Conservation (phyloP, 2,329 filamentous ascomycete genomes). For the Ophiocordyceps camponoti-rufipedis region DNA sequence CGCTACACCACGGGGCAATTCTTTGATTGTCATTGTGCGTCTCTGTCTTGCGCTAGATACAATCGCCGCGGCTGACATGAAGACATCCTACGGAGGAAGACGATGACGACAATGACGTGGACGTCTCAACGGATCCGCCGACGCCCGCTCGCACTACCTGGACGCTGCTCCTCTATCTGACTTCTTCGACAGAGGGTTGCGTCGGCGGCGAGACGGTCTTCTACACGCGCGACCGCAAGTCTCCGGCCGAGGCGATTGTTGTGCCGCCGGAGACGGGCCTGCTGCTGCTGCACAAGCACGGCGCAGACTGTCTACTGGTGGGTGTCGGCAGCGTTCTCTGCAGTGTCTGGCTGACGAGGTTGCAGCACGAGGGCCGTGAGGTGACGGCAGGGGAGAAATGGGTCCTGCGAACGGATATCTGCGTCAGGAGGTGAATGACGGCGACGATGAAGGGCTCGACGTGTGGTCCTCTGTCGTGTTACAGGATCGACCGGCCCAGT, state of each 20-base stretch:
- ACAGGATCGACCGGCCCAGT: neutral
- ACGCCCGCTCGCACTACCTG: conserved; percentile 49
- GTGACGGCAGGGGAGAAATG: conserved; percentile 74
- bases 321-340: conserved; percentile 9
- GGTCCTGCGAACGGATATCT: conserved; percentile 74
- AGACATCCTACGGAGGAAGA: conserved; percentile 30
- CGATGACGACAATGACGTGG: conserved; percentile 67
- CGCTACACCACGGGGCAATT: conserved; percentile 74
- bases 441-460: neutral
- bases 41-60: too few species aligned
- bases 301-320: conserved; percentile 68
- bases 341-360: conserved; percentile 8
- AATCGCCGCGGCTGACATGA: neutral
- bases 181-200: conserved; percentile 55
- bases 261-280: conserved; percentile 69
- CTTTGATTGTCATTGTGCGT: conserved; percentile 79
- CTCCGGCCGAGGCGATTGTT: conserved; percentile 44
- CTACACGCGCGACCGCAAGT: conserved; percentile 49
- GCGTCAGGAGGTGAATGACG: conserved; percentile 31
- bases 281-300: conserved; percentile 74
- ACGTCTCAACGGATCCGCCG: conserved; percentile 22
- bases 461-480: neutral
- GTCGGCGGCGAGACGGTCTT: conserved; percentile 82
- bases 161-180: conserved; percentile 80
- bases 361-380: conserved; percentile 62